Conservation (phyloP, 352 stramenopile genomes). For the Globisporangium splendens region DNA sequence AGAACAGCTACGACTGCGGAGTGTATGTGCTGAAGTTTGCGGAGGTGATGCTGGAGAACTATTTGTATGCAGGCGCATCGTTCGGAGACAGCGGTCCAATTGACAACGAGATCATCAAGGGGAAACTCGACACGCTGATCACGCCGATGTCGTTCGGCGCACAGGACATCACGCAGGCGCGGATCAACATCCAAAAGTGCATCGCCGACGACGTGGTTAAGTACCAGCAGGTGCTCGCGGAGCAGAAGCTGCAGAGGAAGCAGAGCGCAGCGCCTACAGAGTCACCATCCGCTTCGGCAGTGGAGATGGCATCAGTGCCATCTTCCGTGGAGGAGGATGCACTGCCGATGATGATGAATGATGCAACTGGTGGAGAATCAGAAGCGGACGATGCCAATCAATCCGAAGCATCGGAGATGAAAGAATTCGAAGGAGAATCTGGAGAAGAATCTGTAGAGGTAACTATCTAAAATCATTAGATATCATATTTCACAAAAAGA, state of each 20-base stretch:
- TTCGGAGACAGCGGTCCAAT: slow-evolving; percentile 27
- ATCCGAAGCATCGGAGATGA: too few relatives aligned
- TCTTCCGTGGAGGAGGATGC: background rate
- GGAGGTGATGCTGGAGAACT: slow-evolving; percentile 51
- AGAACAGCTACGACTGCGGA: slow-evolving; percentile 66
- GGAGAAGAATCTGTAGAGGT: too few relatives aligned
- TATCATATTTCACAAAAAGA: too few relatives aligned
- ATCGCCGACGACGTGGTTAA: slow-evolving; percentile 27
- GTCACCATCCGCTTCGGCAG: background rate
- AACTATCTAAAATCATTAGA: too few relatives aligned
- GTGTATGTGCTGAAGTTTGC: slow-evolving; percentile 67
- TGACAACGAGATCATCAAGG: slow-evolving; percentile 32
- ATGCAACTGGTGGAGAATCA: too few relatives aligned
- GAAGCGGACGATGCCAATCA: too few relatives aligned
- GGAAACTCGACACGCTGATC: slow-evolving; percentile 38
- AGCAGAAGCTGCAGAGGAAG: slow-evolving; percentile 10
- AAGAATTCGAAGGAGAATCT: too few relatives aligned
- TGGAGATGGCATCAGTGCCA: background rate
- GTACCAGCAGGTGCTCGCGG: slow-evolving; percentile 23
- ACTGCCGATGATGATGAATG: too few relatives aligned
- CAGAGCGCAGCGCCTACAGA: background rate
- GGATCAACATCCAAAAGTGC: slow-evolving; percentile 29
- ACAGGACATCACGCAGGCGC: slow-evolving; percentile 30
- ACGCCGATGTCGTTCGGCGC: slow-evolving; percentile 33
- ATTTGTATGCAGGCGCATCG: slow-evolving; percentile 19